Evolutionary conservation across 108 stramenopile genomes (phyloP).

Genomic region (Aurantiochytrium sp.): DNA sequence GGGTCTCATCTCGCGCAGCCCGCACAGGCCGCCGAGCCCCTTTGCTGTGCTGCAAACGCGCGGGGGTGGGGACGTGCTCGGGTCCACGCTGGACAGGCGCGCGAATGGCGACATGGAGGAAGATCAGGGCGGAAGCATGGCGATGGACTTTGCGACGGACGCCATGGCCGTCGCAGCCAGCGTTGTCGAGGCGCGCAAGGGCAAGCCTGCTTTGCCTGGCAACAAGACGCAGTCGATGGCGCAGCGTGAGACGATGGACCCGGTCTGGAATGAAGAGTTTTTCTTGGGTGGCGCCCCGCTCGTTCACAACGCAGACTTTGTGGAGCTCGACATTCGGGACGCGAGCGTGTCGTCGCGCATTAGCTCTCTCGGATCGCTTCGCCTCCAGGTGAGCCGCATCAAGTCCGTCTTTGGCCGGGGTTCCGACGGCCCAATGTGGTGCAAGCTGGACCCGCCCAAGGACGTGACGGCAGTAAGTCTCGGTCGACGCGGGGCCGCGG

Average conservation of each 20-base stretch:
- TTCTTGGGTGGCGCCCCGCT: neutral
- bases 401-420: neutral
- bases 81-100: too few relatives aligned
- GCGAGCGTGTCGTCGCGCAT: neutral
- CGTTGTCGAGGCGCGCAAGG: neutral
- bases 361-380: neutral
- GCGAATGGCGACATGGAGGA: too few relatives aligned
- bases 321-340: neutral
- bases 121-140: too few relatives aligned
- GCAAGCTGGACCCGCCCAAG: neutral
- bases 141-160: too few relatives aligned
- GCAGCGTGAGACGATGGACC: neutral
- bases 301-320: neutral
- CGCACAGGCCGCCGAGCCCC: too few relatives aligned
- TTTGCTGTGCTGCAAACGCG: too few relatives aligned
- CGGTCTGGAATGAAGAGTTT: slow-evolving; percentile 13
- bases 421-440: neutral
- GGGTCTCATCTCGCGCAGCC: neutral
- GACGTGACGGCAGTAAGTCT: neutral
- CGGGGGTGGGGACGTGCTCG: too few relatives aligned
- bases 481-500: too few relatives aligned
- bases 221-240: neutral
- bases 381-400: neutral
- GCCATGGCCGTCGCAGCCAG: neutral
- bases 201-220: neutral